Conservation (phyloP, 2,329 filamentous ascomycete species). For the Alternaria longipes region DNA sequence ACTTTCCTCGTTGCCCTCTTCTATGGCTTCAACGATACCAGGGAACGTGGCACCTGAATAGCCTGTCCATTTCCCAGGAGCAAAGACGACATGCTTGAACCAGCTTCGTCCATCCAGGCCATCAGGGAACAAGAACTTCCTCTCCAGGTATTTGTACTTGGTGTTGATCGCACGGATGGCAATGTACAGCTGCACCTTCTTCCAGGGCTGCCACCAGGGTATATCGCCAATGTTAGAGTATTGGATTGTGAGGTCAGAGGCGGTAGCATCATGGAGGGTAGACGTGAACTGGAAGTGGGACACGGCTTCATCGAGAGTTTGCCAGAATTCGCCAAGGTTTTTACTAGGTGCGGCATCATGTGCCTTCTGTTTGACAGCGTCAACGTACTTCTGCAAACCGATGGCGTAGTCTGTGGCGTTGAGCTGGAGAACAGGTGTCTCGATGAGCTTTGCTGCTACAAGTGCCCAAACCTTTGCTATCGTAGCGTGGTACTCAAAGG, state of each 20-base stretch:
- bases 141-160: slow-evolving; percentile 85
- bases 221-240: slow-evolving; percentile 60
- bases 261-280: slow-evolving; percentile 61
- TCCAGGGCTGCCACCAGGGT: slow-evolving; percentile 82
- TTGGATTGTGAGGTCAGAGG: slow-evolving; percentile 58
- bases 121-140: slow-evolving; percentile 76
- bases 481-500: slow-evolving; percentile 66
- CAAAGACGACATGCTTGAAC: slow-evolving; percentile 97
- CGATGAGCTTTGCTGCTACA: slow-evolving; percentile 57
- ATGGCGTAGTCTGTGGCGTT: slow-evolving; percentile 59
- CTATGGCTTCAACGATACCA: slow-evolving; percentile 69
- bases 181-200: slow-evolving; percentile 70
- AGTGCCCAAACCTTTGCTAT: slow-evolving; percentile 59
- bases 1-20: slow-evolving; percentile 55
- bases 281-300: slow-evolving; percentile 59
- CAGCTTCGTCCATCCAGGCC: slow-evolving; percentile 82
- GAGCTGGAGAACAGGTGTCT: slow-evolving; percentile 58
- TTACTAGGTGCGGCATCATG: slow-evolving; percentile 15
- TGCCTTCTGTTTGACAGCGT: slow-evolving; percentile 51
- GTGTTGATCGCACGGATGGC: slow-evolving; percentile 74
- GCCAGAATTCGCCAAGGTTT: slow-evolving; percentile 53
- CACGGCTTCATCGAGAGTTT: slow-evolving; percentile 60
- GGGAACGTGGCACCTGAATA: slow-evolving; percentile 79
- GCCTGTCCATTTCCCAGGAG: slow-evolving; percentile 89
- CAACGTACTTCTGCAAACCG: slow-evolving; percentile 55